Evolutionary conservation across 73 alveolate genomes (phyloP).

Genomic region (Paramecium primaurelia): DNA sequence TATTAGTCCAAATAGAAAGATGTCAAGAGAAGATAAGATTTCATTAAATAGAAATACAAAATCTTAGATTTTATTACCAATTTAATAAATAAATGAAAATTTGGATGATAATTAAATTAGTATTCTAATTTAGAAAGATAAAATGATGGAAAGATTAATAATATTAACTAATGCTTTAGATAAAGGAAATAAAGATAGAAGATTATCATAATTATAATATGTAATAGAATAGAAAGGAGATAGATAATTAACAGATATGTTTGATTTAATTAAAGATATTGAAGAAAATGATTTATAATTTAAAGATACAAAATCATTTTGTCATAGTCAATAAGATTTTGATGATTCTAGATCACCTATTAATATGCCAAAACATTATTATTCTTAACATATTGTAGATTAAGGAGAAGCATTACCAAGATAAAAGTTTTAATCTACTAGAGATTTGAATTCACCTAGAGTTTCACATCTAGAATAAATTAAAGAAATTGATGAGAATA

Average conservation of each 20-base stretch:
- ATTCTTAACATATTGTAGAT: not conserved
- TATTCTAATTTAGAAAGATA: not conserved
- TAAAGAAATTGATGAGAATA: not conserved
- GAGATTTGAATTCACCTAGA: not conserved
- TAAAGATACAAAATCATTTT: not conserved
- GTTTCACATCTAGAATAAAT: not conserved
- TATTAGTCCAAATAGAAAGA: not conserved
- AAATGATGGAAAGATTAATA: not conserved
- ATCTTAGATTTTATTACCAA: not conserved
- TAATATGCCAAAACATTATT: not conserved
- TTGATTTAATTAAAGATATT: not conserved
- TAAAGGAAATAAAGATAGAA: not conserved
- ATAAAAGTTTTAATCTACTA: not conserved
- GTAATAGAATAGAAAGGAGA: not conserved
- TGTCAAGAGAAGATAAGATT: not conserved
- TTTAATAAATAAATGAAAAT: not conserved
- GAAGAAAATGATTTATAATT: not conserved
- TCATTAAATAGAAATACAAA: not conserved
- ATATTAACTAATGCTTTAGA: not conserved
- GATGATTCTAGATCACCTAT: not conserved
- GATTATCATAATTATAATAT: not conserved
- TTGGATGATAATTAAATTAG: not conserved
- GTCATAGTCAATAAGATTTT: not conserved
- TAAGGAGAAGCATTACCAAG: not conserved
- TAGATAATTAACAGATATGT: not conserved